A percentile compares a stretch with the other conserved stretches of the same genome.
Evolutionary conservation across 2,329 filamentous ascomycete species (phyloP).

Genomic region (Cladosporium colombiae): DNA sequence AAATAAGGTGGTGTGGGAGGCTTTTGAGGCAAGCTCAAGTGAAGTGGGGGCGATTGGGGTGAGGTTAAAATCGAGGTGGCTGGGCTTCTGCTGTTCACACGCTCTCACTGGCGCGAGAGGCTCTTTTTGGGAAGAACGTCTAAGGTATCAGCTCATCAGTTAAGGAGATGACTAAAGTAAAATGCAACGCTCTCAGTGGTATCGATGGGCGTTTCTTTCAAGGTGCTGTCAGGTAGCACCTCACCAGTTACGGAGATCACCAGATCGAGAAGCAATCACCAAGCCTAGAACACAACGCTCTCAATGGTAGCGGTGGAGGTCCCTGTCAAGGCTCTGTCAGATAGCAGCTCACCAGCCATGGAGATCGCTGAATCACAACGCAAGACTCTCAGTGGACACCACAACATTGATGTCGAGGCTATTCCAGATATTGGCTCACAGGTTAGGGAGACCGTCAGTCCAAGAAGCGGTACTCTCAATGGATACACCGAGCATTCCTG

Average conservation of each 20-base stretch:
- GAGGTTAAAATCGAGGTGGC: background rate
- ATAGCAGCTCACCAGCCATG: background rate
- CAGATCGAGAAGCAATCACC: background rate
- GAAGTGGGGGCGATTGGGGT: constrained; percentile 10
- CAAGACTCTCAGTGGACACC: background rate
- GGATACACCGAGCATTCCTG: background rate
- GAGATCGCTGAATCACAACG: background rate
- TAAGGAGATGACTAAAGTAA: background rate
- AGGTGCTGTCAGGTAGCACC: background rate
- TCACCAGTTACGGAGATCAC: background rate
- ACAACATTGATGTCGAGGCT: background rate
- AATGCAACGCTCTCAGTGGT: background rate
- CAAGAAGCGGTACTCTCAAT: background rate
- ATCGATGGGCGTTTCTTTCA: background rate
- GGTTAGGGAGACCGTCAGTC: background rate
- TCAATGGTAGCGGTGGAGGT: background rate
- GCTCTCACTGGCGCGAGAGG: background rate
- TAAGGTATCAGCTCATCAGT: background rate
- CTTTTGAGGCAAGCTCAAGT: background rate
- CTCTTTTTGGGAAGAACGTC: background rate
- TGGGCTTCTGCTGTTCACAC: background rate
- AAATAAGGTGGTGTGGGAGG: background rate
- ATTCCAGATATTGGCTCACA: background rate
- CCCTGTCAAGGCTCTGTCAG: background rate
- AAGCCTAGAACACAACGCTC: background rate